These are phyloP conservation scores for Dissophora ornata DNA, from an alignment of 192 early-diverging fungal genomes.

Conservation along the genomic window DNA sequence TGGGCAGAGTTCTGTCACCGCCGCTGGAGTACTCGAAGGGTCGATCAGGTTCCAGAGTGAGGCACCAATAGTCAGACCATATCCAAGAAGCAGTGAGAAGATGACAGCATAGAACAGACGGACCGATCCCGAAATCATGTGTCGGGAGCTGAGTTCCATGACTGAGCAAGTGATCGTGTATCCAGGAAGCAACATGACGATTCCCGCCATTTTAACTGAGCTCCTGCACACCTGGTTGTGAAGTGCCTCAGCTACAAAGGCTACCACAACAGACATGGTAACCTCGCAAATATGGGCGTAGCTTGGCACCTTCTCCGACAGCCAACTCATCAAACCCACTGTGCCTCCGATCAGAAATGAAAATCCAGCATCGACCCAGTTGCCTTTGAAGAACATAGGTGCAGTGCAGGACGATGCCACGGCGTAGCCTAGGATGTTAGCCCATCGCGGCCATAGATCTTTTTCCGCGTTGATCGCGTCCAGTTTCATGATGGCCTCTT, in stretches of 20 bases:
- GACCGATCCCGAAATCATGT: conserved; percentile 91
- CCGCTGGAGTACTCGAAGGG: conserved; percentile 21
- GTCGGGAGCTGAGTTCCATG: conserved; percentile 89
- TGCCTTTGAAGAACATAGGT: conserved; percentile 75
- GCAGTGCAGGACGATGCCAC: conserved; percentile 69
- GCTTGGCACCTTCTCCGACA: conserved; percentile 70
- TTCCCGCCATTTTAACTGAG: conserved; percentile 63
- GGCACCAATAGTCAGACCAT: conserved; percentile 77
- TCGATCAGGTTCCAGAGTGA: conserved; percentile 63
- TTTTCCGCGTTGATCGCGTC: conserved; percentile 68
- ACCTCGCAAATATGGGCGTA: conserved; percentile 64
- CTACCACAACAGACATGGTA: conserved; percentile 61
- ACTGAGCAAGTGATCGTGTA: conserved; percentile 85
- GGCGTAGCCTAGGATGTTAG: conserved; percentile 64
- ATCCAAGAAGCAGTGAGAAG: conserved; percentile 81
- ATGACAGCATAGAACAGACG: conserved; percentile 86
- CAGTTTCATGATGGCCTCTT: conserved; percentile 72
- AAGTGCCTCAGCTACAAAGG: conserved; percentile 64
- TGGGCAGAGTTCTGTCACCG: conserved; percentile 20
- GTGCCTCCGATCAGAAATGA: conserved; percentile 64
- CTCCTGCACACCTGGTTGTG: conserved; percentile 69
- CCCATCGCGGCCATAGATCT: conserved; percentile 72
- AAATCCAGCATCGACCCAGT: conserved; percentile 73
- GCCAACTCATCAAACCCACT: conserved; percentile 59
- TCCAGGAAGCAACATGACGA: conserved; percentile 79